Base-by-base conservation (phyloP, 306 rosid species). In the Prunus davidiana region DNA sequence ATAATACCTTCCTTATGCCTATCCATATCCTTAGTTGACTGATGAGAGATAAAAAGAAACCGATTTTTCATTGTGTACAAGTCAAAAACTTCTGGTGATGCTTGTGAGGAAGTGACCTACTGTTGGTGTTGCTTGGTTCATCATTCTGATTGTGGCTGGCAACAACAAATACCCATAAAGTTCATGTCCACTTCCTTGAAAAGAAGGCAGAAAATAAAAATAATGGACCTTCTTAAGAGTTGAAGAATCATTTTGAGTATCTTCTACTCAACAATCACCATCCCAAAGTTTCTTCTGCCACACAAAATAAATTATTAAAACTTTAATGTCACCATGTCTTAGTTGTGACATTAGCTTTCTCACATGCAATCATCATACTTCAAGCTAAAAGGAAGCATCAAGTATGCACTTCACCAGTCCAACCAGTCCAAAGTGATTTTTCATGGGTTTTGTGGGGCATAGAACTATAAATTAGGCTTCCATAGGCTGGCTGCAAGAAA, bases 251-350 rank as follows among this genome's bases (percentile, higher is more conserved):
- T 57, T 64, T 55, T 70, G 76, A 71, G 79, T 70, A 66, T 41
- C 79, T 75, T 66, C 43, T 67, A 79, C 81, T 72, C 78, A 60
- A 57, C 72, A 50, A 78, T 18, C 58, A 55, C 74, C 64, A 58
- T 76, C 81, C 84, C 47, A 72, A 72, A 30, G 54, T 55, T 76
- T 32, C 13, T 30, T 32, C 7, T 71, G 50, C 74, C 74, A 2
- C 74, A 71, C 47, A 18, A 70, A 28, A 19, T 22, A 45, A 72
- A 57, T 38, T 57, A 55, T 57, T 72, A 30, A 41, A 41, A 57
- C 71, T 57, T 25, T 25, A 25, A 47, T 47, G 52, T 38, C 43
- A 34, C 41, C 6, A 34, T 34, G 13, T 46, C 61, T 38, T 54
- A 54, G 11, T 38, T 38, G 43, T 38, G 67, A 56, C 75, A 24